Conservation (phyloP, 1,284 basidiomycete genomes). For the Naganishia albida region DNA sequence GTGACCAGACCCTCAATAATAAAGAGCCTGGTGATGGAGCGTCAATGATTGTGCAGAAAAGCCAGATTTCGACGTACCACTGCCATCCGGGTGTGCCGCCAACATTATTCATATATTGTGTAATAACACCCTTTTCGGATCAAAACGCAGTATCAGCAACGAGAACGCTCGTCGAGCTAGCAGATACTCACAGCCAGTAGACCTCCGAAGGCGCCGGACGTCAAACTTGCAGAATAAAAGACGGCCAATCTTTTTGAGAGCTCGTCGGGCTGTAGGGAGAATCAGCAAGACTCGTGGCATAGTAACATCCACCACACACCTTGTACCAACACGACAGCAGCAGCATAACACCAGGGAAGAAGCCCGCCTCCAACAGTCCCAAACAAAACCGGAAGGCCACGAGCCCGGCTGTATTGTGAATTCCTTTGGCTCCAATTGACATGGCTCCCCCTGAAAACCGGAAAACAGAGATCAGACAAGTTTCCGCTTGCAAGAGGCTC, state of each 20-base stretch:
- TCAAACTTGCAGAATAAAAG: constrained; percentile 47
- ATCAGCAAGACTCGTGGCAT: constrained; percentile 13
- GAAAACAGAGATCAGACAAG: background rate
- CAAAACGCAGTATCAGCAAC: constrained; percentile 29
- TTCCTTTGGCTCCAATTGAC: constrained; percentile 48
- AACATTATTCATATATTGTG: constrained; percentile 39
- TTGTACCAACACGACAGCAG: constrained; percentile 50
- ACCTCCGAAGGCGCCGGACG: constrained; percentile 50
- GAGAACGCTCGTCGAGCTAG: background rate
- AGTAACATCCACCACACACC: constrained; percentile 20
- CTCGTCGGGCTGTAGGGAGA: constrained; percentile 44
- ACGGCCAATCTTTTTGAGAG: constrained; percentile 46
- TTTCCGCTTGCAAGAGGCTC: background rate
- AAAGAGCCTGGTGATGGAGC: constrained; percentile 41
- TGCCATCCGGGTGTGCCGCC: constrained; percentile 46
- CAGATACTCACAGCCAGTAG: constrained; percentile 38
- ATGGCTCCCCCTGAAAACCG: constrained; percentile 40
- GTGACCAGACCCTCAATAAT: constrained; percentile 52
- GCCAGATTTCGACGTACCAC: constrained; percentile 37
- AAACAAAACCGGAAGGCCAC: constrained; percentile 52
- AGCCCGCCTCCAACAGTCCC: constrained; percentile 41
- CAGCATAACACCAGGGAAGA: constrained; percentile 48
- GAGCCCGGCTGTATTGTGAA: constrained; percentile 49
- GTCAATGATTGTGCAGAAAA: background rate
- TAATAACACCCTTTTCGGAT: constrained; percentile 38